Evolutionary conservation across 2,329 filamentous ascomycete species (phyloP), one percentile per base, ranked within the genome.

Genomic region (Sarocladium brachiariae): DNA sequence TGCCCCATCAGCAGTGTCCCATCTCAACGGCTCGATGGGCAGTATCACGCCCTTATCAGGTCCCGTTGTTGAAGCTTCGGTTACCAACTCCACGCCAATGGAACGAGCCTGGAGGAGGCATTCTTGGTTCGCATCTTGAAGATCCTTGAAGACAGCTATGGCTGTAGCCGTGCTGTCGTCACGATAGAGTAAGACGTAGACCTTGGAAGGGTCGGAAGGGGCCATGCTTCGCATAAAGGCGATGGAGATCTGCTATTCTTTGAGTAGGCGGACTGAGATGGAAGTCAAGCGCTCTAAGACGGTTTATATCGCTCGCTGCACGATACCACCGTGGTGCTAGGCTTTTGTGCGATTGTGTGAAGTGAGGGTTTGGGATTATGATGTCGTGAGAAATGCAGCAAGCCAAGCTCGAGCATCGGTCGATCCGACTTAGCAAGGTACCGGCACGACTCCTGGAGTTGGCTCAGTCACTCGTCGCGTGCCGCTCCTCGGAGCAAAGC

Each of bases 121-220:
- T 25, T 63, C 61, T 14, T 56, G 56, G 52, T 70, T 70, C 47
- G 67, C 67, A 55, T 69, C 66, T 10, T 61, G 56, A 7, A 70
- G 58, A 23, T 60, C 58, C 21, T 61, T 58, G 52, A 60, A 69
- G 51, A 63, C 46, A 14, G 46, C 18, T 9, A 49, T 9, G 23
- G 46, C 46, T 21, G 30, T 35, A 18, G 30, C 30, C 24, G 46
- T 37, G 11, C 5, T 27, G 31, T 37, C 30, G 33, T 49, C 46
- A 11, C 33, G 30, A n/a, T 49, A 49, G n/a, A 31, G 31, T 10
- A 49, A 21, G 46, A 49, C 46, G 46, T 35, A 49, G 19, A 49
- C 46, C 10, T 25, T 49, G 3, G 24, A 11, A 33, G 4, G 25
- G 25, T 16, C 16, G 11, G 35, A 8, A 13, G 10, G n/a, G 21